A percentile compares a stretch with the other conserved stretches of the same genome.
phyloP scores from a whole-genome alignment of 2,329 filamentous ascomycete species.

The Apiospora koreana region DNA sequence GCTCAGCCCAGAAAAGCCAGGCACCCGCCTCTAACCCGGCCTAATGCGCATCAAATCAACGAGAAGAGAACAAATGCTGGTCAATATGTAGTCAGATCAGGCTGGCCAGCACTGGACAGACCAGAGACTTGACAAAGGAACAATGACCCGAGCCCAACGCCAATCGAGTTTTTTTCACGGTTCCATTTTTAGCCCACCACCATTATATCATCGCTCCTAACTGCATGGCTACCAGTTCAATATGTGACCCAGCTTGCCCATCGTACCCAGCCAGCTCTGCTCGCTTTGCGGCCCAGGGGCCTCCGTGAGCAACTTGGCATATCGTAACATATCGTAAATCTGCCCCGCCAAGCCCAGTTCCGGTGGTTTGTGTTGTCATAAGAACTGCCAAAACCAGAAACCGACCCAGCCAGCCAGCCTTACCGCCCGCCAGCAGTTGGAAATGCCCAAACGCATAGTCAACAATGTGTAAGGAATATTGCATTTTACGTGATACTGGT shows the following conservation, averaged over 20 bases:
- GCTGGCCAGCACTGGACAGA: no score
- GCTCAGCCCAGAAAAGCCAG: neutral
- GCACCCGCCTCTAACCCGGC: no score
- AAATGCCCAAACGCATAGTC: constrained; percentile 1
- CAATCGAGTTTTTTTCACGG: neutral
- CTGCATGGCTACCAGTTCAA: neutral
- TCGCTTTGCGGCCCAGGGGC: neutral
- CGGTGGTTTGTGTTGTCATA: neutral
- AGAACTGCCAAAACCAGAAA: neutral
- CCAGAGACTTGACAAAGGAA: neutral
- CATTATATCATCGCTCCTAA: constrained; percentile 1
- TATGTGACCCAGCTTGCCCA: neutral
- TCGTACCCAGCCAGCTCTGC: neutral
- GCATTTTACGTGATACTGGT: constrained; percentile 6
- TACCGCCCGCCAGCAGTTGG: neutral
- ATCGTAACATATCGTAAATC: constrained; percentile 7
- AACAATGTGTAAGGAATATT: constrained; percentile 1
- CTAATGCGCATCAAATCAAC: no score
- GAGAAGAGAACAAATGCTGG: no score
- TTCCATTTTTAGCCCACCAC: constrained; percentile 1
- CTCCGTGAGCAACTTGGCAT: neutral
- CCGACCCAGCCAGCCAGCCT: neutral
- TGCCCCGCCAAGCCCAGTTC: constrained; percentile 4
- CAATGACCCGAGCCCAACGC: neutral
- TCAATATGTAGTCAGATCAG: no score